phyloP scores from a whole-genome alignment of 345 rosid species.

The Psidium friedrichsthalianum region DNA sequence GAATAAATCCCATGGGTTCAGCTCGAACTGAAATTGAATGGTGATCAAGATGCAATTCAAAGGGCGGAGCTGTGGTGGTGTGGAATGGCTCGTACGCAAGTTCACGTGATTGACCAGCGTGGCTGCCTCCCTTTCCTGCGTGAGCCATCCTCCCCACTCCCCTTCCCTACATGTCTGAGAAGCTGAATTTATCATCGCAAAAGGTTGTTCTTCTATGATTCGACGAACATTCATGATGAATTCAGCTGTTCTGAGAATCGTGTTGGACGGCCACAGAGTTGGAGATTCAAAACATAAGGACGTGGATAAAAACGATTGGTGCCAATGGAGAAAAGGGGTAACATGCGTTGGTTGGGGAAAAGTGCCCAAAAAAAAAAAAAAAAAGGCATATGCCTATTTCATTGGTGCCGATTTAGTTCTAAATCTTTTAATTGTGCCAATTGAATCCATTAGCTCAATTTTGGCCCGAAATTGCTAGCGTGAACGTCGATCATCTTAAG shows the following conservation, averaged over 20 bases:
- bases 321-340: not conserved
- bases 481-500: too few relatives aligned
- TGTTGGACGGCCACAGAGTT: not conserved
- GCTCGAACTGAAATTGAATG: too few relatives aligned
- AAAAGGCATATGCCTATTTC: too few relatives aligned
- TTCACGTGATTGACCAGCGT: not conserved
- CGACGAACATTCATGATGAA: not conserved
- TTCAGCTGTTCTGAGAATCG: not conserved
- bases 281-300: not conserved
- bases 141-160: not conserved
- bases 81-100: not conserved
- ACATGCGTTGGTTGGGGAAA: not conserved
- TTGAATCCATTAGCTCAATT: too few relatives aligned
- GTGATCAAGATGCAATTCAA: not conserved
- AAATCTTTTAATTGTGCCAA: too few relatives aligned
- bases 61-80: too few relatives aligned
- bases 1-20: not conserved
- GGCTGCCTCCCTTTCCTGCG: not conserved
- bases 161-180: not conserved
- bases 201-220: not conserved
- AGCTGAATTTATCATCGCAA: not conserved
- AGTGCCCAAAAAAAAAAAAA: too few relatives aligned
- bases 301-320: not conserved
- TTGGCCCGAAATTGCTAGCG: too few relatives aligned
- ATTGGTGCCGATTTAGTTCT: too few relatives aligned